These are phyloP conservation scores for Sphaerosporella brunnea DNA, from an alignment of 495 filamentous ascomycete genomes.

Conservation along the genomic window DNA sequence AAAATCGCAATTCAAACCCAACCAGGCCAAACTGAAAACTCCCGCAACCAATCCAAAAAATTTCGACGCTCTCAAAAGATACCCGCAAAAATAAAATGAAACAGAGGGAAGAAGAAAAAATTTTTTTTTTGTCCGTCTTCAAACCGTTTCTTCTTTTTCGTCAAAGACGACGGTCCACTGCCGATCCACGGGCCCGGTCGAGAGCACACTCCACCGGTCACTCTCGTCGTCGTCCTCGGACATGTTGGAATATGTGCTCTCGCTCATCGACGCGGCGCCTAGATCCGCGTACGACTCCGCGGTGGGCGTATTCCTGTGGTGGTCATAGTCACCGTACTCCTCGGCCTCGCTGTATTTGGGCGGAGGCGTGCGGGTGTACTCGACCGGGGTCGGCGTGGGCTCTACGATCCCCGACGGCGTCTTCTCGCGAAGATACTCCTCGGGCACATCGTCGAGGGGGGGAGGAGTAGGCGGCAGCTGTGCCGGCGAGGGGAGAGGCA, in stretches of 20 bases:
- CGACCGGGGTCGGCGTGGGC: neutral
- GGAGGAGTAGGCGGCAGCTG: neutral
- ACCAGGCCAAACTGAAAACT: neutral
- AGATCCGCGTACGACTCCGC: neutral
- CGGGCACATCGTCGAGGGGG: neutral
- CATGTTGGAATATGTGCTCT: neutral
- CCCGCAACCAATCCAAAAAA: no score
- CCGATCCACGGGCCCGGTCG: conserved; percentile 22
- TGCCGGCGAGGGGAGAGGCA: neutral
- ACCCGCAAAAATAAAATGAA: no score
- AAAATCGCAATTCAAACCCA: no score
- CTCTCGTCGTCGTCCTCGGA: conserved; percentile 13
- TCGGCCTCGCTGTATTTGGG: neutral
- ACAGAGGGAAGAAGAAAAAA: no score
- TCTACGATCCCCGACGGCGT: neutral
- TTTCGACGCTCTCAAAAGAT: no score
- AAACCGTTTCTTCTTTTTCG: conserved; percentile 18
- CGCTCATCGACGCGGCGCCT: neutral
- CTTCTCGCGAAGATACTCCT: neutral
- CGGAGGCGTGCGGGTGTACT: neutral
- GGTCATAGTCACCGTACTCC: neutral
- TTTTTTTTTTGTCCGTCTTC: no score
- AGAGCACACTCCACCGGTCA: conserved; percentile 24
- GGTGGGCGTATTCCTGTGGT: neutral
- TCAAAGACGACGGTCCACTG: conserved; percentile 25